Evolutionary conservation across 2,329 filamentous ascomycete genomes (phyloP).

Genomic region (Cordyceps cateniannulata): DNA sequence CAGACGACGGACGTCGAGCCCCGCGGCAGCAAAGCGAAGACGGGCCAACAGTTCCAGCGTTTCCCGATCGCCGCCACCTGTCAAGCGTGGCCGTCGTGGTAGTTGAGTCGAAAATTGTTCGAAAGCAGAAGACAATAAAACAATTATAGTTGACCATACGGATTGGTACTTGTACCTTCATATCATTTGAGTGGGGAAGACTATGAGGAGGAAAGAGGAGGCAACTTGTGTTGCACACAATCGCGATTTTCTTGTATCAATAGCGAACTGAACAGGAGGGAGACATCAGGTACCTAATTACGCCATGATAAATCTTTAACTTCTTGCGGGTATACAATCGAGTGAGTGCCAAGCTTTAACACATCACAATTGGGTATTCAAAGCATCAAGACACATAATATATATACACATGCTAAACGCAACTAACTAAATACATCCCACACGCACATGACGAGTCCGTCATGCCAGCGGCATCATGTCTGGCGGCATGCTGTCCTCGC

Average conservation of each 20-base stretch:
- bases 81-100: conserved; percentile 26
- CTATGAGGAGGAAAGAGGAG: not conserved
- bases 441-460: not conserved
- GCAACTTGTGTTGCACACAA: not conserved
- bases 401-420: no score
- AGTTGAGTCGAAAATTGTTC: conserved; percentile 16
- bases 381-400: no score
- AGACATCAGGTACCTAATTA: not conserved
- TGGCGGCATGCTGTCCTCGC: conserved; percentile 15
- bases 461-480: conserved; percentile 8
- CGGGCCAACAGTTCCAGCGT: conserved; percentile 23
- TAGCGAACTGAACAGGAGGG: conserved; percentile 4
- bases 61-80: conserved; percentile 25
- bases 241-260: not conserved
- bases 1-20: conserved; percentile 18
- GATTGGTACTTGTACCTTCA: not conserved
- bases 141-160: not conserved
- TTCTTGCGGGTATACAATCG: not conserved
- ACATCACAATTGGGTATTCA: no score
- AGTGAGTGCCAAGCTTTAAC: not conserved
- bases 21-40: conserved; percentile 18
- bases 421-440: no score
- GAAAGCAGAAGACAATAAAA: not conserved
- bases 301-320: not conserved
- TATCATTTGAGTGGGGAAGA: not conserved